Base-by-base conservation (phyloP, 768 basidiomycete species). In the Mycena polygramma region DNA sequence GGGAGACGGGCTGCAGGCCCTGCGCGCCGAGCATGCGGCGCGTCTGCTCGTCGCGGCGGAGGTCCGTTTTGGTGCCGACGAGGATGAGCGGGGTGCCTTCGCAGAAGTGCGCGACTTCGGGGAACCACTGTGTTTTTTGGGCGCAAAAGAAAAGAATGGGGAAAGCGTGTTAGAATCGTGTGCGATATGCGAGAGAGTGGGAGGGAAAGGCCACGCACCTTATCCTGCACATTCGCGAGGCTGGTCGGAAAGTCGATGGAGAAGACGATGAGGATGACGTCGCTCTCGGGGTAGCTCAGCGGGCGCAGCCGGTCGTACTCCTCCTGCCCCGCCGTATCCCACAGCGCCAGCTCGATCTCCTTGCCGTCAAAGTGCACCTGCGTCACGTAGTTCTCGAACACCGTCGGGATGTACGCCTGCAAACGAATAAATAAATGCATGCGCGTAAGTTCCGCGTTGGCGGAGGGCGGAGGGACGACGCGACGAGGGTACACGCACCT, bases 301-400 rank as follows among this genome's bases (percentile, higher is more conserved):
- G 94, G 94, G 73, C 94, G 87, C 65, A 96, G 87, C 71, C 94
- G 88, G 80, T 97, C 95, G 81, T 98, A 98, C 83, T 98, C 96
- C 82, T 98, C 96, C 80, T 98, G 96, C 35, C 96, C 96, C 0
- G 96, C 96, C 1, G 96, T 98, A 81, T 98, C 96, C 96, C 97
- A 99, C 20, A 99, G 86, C n/a, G 98, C 97, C 51, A 99, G 88
- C 77, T 98, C 95, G 70, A 99, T 91, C 22, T 94, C 84, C 81
- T 96, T 96, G 65, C 92, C 91, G 30, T 97, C 95, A 75, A 92
- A 95, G 57, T 90, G 85, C 45, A 96, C 92, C 72, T 93, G 91
- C 15, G 94, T 95, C 64, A 95, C 94, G 76, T 96, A 96, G 86
- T 95, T 96, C 81, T 97, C 95, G 79, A 97, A 97, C 13, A 97